A percentile compares a stretch with the other conserved stretches of the same genome.
These are phyloP conservation scores for Aureobasidium melanogenum DNA, from an alignment of 2,329 filamentous ascomycete genomes.

Conservation along the genomic window DNA sequence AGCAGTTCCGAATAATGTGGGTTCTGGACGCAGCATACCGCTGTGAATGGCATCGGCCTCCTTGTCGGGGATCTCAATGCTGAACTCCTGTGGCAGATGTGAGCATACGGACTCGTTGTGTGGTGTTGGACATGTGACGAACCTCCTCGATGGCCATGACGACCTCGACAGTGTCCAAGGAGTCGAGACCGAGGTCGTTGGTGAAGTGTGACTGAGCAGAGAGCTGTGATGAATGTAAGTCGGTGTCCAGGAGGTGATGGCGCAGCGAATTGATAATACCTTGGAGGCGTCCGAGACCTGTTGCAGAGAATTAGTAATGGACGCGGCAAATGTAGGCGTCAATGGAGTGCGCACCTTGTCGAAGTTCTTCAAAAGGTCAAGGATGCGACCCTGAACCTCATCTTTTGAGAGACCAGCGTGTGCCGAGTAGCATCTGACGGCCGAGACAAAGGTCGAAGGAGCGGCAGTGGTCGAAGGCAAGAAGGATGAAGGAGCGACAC, in stretches of 20 bases:
- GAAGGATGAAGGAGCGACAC: conserved; percentile 51
- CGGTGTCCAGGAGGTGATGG: background rate
- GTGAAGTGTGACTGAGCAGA: conserved; percentile 79
- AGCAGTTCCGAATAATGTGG: background rate
- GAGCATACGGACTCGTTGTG: conserved; percentile 41
- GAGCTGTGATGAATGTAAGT: conserved; percentile 56
- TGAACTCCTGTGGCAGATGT: conserved; percentile 52
- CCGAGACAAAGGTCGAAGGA: conserved; percentile 57
- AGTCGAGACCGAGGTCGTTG: conserved; percentile 92
- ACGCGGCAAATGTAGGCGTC: background rate
- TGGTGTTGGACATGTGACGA: conserved; percentile 27
- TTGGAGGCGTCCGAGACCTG: conserved; percentile 56
- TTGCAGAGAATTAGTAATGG: conserved; percentile 16
- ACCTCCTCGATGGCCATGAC: conserved; percentile 99
- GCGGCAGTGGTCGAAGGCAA: conserved; percentile 51
- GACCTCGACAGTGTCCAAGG: conserved; percentile 96
- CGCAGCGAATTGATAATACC: conserved; percentile 32
- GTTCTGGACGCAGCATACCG: conserved; percentile 49
- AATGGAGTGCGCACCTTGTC: conserved; percentile 63
- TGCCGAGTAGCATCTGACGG: conserved; percentile 79
- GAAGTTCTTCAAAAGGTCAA: conserved; percentile 88
- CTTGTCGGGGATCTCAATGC: conserved; percentile 98
- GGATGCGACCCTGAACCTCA: conserved; percentile 85
- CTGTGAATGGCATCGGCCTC: conserved; percentile 91
- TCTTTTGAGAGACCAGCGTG: conserved; percentile 67